phyloP scores from a whole-genome alignment of 495 filamentous ascomycete genomes.

The Xylaria palmicola region DNA sequence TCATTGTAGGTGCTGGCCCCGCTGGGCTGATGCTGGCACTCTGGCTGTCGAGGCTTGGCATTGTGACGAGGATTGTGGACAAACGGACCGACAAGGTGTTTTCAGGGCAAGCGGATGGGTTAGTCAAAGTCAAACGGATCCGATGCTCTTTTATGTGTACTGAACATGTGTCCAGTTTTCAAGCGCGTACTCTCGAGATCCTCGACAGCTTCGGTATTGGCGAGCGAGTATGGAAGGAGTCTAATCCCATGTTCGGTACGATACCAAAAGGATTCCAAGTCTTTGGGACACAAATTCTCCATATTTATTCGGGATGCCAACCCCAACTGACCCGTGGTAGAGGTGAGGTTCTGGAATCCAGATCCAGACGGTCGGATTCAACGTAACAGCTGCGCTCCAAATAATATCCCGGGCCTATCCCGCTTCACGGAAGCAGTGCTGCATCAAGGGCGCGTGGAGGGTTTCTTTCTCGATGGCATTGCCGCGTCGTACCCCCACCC shows the following conservation, averaged over 20 bases:
- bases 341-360: constrained; percentile 50
- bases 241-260: constrained; percentile 48
- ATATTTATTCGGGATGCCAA: neutral
- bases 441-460: constrained; percentile 56
- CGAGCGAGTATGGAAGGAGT: constrained; percentile 58
- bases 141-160: constrained; percentile 1
- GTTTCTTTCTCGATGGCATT: constrained; percentile 52
- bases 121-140: constrained; percentile 34
- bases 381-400: constrained; percentile 48
- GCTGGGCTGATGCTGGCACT: constrained; percentile 60
- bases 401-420: constrained; percentile 48
- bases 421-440: constrained; percentile 54
- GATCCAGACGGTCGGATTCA: constrained; percentile 49
- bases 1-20: constrained; percentile 66
- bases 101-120: constrained; percentile 62
- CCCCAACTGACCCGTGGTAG: constrained; percentile 4
- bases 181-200: constrained; percentile 58
- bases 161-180: constrained; percentile 22
- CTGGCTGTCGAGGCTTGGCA: constrained; percentile 58
- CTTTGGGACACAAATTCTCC: neutral
- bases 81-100: constrained; percentile 55
- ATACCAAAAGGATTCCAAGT: neutral
- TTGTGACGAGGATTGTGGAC: constrained; percentile 61
- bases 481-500: constrained; percentile 24
- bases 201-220: constrained; percentile 66